Conservation (phyloP, 805 yeast genomes). For the Torulaspora delbrueckii region DNA sequence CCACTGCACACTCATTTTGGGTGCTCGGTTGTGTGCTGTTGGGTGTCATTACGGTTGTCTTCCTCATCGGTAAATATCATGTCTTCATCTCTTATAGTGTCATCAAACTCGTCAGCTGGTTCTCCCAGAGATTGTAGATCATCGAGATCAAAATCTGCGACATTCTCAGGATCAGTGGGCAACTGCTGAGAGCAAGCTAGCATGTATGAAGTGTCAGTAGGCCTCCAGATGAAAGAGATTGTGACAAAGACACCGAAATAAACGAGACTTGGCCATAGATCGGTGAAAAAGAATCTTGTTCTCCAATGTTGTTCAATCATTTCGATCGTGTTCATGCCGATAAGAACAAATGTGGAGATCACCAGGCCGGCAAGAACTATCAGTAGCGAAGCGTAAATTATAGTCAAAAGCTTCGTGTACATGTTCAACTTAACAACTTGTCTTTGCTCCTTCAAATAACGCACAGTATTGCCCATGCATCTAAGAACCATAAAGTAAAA, state of each 20-base stretch:
- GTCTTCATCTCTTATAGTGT: constrained; percentile 26
- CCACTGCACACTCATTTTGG: not conserved
- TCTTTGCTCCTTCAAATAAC: constrained; percentile 71
- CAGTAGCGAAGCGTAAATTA: constrained; percentile 68
- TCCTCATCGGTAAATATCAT: constrained; percentile 34
- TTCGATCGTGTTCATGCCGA: constrained; percentile 70
- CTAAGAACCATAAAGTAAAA: constrained; percentile 73
- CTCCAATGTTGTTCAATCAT: constrained; percentile 89
- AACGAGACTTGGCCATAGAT: constrained; percentile 92
- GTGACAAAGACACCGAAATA: constrained; percentile 80
- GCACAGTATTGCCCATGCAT: constrained; percentile 70
- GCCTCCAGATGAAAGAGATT: constrained; percentile 92
- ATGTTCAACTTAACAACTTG: constrained; percentile 86
- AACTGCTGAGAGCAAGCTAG: constrained; percentile 91
- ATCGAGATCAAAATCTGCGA: constrained; percentile 61
- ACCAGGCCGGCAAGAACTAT: constrained; percentile 67
- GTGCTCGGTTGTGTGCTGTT: constrained; percentile 3
- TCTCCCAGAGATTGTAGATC: constrained; percentile 45
- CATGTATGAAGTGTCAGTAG: constrained; percentile 91
- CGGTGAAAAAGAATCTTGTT: constrained; percentile 77
- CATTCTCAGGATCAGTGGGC: constrained; percentile 71
- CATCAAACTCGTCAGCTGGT: constrained; percentile 38
- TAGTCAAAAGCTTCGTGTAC: constrained; percentile 72
- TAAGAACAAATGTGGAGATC: constrained; percentile 60
- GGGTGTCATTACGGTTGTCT: constrained; percentile 4